These are phyloP conservation scores for Triticum turgidum DNA, from an alignment of 176 grass and related monocot genomes.

Conservation along the genomic window DNA sequence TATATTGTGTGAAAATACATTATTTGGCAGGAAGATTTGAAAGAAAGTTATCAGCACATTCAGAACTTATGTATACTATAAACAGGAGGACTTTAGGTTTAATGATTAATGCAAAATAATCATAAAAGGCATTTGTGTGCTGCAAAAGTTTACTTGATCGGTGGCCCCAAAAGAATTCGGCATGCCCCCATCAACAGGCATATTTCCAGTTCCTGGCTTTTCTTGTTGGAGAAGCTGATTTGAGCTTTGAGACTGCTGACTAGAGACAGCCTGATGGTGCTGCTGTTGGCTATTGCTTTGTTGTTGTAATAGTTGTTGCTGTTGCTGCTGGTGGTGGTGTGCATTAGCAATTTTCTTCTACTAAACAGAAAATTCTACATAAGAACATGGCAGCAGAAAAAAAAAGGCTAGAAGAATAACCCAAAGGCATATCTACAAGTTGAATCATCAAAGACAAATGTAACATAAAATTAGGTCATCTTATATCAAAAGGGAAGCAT, in stretches of 20 bases:
- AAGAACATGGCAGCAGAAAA: constrained; percentile 36
- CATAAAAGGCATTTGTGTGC: background rate
- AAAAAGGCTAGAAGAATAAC: constrained; percentile 15
- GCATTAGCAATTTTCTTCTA: constrained; percentile 83
- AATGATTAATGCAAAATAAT: constrained; percentile 17
- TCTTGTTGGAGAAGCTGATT: constrained; percentile 73
- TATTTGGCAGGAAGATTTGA: background rate
- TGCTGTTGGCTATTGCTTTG: constrained; percentile 55
- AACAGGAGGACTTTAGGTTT: background rate
- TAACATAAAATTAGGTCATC: constrained; percentile 15
- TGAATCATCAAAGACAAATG: constrained; percentile 11
- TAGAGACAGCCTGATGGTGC: constrained; percentile 68
- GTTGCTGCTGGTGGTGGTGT: constrained; percentile 52
- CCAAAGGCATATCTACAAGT: background rate
- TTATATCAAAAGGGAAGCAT: constrained; percentile 30
- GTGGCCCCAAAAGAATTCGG: constrained; percentile 50
- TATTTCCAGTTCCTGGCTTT: constrained; percentile 55
- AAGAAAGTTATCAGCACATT: background rate
- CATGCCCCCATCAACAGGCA: constrained; percentile 62
- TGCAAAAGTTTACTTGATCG: constrained; percentile 52
- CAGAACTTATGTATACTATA: background rate
- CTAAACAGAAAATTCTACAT: constrained; percentile 65
- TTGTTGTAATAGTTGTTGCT: constrained; percentile 54
- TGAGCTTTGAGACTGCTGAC: constrained; percentile 71
- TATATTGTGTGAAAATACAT: background rate